phyloP scores from a whole-genome alignment of 371 early-diverging fungal species.

The Conidiobolus incongruus region DNA sequence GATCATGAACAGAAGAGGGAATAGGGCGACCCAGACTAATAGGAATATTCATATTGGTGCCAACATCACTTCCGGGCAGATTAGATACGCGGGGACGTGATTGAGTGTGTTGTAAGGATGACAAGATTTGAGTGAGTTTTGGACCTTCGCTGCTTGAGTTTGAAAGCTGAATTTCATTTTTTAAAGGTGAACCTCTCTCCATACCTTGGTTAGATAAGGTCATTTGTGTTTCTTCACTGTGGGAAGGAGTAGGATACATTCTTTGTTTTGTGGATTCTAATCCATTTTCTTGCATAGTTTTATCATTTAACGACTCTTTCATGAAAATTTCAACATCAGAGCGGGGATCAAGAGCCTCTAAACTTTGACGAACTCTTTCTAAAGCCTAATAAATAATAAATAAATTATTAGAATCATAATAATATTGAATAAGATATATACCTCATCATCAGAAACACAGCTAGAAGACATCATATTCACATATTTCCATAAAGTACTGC shows the following conservation, averaged over 20 bases:
- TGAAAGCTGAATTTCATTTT: neutral
- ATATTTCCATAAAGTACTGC: constrained; percentile 3
- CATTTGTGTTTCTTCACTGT: neutral
- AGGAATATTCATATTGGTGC: neutral
- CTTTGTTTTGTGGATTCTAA: neutral
- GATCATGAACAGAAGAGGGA: neutral
- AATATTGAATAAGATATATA: too few species aligned
- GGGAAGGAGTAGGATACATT: neutral
- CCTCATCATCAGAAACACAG: constrained; percentile 4
- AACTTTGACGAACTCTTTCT: constrained; percentile 1
- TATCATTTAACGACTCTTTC: neutral
- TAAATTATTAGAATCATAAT: too few species aligned
- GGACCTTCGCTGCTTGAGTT: neutral
- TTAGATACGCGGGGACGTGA: too few species aligned
- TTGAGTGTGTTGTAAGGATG: neutral
- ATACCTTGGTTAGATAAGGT: neutral
- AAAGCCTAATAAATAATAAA: neutral
- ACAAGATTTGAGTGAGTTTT: neutral
- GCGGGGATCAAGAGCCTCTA: constrained; percentile 1
- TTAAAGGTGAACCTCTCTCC: neutral
- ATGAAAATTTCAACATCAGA: constrained; percentile 1
- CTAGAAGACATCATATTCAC: constrained; percentile 1
- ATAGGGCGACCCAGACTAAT: neutral
- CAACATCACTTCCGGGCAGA: neutral
- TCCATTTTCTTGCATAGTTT: neutral